Conservation (phyloP, 352 stramenopile species). For the Thraustochytrium striatum region DNA sequence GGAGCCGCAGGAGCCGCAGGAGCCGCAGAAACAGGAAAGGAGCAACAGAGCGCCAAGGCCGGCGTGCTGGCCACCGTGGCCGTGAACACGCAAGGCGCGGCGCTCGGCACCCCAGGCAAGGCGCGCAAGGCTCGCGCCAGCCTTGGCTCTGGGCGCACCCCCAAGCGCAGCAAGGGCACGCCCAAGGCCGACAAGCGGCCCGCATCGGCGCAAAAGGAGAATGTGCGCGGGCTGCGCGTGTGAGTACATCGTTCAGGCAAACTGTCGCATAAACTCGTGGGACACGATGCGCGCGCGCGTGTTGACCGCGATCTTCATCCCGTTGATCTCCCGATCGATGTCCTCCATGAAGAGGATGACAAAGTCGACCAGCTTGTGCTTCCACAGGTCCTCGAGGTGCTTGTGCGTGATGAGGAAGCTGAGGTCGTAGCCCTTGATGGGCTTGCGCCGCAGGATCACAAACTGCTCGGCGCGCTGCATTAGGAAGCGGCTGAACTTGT, state of each 20-base stretch:
- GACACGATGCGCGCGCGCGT: slow-evolving; percentile 83
- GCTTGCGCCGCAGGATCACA: slow-evolving; percentile 84
- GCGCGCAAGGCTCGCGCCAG: too few species aligned
- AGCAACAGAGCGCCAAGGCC: too few species aligned
- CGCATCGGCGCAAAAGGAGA: background rate
- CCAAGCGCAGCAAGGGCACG: too few species aligned
- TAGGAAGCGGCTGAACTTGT: slow-evolving; percentile 91
- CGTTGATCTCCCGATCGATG: slow-evolving; percentile 94
- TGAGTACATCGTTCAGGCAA: slow-evolving; percentile 33
- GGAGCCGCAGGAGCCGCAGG: background rate
- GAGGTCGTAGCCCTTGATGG: slow-evolving; percentile 83
- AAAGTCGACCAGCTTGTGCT: slow-evolving; percentile 93
- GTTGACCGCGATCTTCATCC: slow-evolving; percentile 94
- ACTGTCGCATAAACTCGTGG: slow-evolving; percentile 78
- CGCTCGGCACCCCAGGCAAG: too few species aligned
- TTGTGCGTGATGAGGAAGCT: slow-evolving; percentile 89
- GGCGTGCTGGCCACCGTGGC: slow-evolving; percentile 13
- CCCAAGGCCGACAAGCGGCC: background rate
- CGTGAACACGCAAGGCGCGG: too few species aligned
- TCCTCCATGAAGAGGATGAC: slow-evolving; percentile 97
- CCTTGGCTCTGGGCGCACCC: too few species aligned
- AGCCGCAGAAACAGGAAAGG: background rate
- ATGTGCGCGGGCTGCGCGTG: background rate
- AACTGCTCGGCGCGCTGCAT: slow-evolving; percentile 93
- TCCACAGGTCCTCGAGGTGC: slow-evolving; percentile 90